phyloP scores from a whole-genome alignment of 1,284 basidiomycete genomes.

The Cutaneotrichosporon cutaneum region DNA sequence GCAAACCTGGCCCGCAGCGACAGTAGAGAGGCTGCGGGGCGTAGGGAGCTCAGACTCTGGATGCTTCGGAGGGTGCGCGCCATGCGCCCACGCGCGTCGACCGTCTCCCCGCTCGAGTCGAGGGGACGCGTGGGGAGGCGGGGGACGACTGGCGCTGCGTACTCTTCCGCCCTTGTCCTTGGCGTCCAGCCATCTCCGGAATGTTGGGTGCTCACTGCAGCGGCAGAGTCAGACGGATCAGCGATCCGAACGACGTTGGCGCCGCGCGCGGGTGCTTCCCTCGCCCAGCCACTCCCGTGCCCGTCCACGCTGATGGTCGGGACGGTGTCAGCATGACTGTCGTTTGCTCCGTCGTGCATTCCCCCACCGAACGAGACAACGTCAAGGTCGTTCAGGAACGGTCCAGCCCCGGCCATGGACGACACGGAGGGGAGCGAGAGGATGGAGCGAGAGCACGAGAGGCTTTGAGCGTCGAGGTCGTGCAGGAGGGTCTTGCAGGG shows the following conservation, averaged over 20 bases:
- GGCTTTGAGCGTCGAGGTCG: background rate
- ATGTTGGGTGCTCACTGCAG: background rate
- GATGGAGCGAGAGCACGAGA: background rate
- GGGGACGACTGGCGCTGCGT: background rate
- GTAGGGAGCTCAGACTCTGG: slow-evolving; percentile 4
- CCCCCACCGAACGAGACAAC: background rate
- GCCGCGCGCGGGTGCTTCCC: background rate
- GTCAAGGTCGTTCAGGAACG: slow-evolving; percentile 6
- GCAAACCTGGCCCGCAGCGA: background rate
- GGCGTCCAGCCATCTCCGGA: background rate
- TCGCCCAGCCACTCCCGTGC: background rate
- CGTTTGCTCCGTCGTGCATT: background rate
- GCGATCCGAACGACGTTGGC: too few relatives aligned
- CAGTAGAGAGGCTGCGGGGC: background rate
- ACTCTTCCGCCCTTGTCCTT: background rate
- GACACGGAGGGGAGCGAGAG: background rate
- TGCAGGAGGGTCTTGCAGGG: background rate
- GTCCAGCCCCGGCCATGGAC: background rate
- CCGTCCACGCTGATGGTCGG: background rate
- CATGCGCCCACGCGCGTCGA: background rate
- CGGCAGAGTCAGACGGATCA: too few relatives aligned
- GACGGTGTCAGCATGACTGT: background rate
- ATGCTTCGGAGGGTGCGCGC: background rate
- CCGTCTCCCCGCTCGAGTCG: background rate
- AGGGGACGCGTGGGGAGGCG: background rate